These are phyloP conservation scores for Myrica gale DNA, from an alignment of 306 rosid genomes.

Conservation along the genomic window DNA sequence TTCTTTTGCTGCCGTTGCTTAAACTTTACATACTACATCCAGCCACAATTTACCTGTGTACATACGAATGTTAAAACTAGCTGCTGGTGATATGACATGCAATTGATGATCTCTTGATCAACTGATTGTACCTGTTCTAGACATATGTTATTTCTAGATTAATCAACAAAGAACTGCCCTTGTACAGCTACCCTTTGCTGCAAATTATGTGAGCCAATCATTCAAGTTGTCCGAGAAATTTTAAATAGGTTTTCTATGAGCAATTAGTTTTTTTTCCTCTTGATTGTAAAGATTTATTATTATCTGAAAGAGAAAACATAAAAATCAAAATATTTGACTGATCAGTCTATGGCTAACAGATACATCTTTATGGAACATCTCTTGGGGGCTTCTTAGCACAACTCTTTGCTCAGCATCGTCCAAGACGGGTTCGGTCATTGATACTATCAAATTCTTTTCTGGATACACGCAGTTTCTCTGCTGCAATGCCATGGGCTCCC, in stretches of 20 bases:
- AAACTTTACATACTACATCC: not conserved
- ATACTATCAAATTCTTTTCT: constrained; percentile 84
- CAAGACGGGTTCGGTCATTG: constrained; percentile 89
- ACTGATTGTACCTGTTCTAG: too few relatives aligned
- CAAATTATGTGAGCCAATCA: not conserved
- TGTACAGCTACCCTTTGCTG: not conserved
- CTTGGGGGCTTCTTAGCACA: constrained; percentile 99
- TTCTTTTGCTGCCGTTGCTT: not conserved
- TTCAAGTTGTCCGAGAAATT: not conserved
- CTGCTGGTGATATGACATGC: not conserved
- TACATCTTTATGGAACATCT: constrained; percentile 97
- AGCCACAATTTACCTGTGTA: not conserved
- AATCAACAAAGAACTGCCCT: not conserved
- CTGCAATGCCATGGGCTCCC: constrained; percentile 98
- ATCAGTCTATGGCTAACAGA: constrained; percentile 48
- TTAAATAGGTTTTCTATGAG: not conserved
- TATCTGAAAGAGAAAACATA: not conserved
- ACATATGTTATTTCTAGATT: not conserved
- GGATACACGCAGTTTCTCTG: constrained; percentile 81
- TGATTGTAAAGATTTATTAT: not conserved
- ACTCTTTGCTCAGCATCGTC: constrained; percentile 95
- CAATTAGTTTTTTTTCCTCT: not conserved
- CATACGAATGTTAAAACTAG: not conserved
- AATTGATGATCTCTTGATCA: not conserved
- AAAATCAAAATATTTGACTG: constrained; percentile 1